Base-by-base conservation (phyloP, 495 filamentous ascomycete genomes). In the Annulohypoxylon nitens region DNA sequence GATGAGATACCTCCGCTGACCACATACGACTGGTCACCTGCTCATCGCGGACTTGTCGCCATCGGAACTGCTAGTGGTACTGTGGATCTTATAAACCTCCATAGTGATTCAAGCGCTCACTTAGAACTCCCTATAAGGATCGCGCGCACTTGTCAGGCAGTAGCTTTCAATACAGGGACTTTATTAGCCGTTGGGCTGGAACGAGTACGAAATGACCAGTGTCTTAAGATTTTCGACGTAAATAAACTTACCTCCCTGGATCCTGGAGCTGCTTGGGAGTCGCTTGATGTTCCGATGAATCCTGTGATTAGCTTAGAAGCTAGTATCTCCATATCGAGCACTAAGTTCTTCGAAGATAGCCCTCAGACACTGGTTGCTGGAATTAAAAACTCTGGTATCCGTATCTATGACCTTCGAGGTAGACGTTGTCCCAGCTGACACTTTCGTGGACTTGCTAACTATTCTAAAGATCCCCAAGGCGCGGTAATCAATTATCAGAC, bases 21-120 rank as follows among this genome's bases (percentile, higher is more conserved):
- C 58, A 93, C 95, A 30, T 98, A 97, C 81, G 96, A 98, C 83
- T 98, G 97, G 96, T 97, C 97, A 0, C 91, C 93, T 9, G 84
- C 86, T 16, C 78, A 83, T 25, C 81, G 80, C 54, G 90, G 90
- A 55, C 84, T 98, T 47, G 88, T 98, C 47, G 94, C 92, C 30
- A 89, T 98, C 14, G 96, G 96, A 30, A 92, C 93, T 72, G 87
- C 89, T 10, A 93, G 91, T 57, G 97, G 96, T 34, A 90, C 96
- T 72, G 92, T 94, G 66, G 92, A 91, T 54, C 86, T 99, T 25
- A 79, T 98, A 67, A 88, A 92, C 55, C 87, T 98, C 54, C 89
- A 93, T 71, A 87, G 90, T 58, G 84, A 82, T 73, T 87, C 86
- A 20, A 90, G 88, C 71, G 87, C 85, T 61, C 90, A 85, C 58